Evolutionary conservation across 768 basidiomycete genomes (phyloP), one percentile per base, ranked within the genome.

Genomic region (Mycena metata): DNA sequence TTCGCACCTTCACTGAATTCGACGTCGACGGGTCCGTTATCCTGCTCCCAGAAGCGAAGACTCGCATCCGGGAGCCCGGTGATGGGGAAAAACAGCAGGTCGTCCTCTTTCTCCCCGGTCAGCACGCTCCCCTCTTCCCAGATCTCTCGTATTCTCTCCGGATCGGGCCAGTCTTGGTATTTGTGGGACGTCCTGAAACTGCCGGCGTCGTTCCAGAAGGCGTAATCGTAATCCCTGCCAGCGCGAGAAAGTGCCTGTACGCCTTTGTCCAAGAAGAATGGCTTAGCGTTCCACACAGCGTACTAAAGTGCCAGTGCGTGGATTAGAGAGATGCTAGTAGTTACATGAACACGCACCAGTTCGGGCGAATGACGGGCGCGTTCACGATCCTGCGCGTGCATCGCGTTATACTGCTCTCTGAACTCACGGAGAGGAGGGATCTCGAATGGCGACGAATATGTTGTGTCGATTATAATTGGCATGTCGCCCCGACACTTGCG

Each of bases 201-300:
- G 9, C 85, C 87, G 2, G 88, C 86, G 69, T 89, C 88, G 46
- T 78, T 82, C 88, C 88, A 90, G 69, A 90, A 89, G 1, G 82
- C 85, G 73, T 86, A 89, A 24, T 85, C 81, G 61, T 85, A 88
- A 15, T 70, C 64, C 62, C 75, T 72, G 4, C 78, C 78, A 24
- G 47, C 26, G 45, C 26, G 33, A 13, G 66, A 66, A 50, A 77
- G 62, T 17, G 77, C 79, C 49, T 72, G 72, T 8, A 83, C 70
- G 3, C 82, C 88, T 46, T 83, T 77, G 23, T 82, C 76, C 46
- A 89, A 77, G 39, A 86, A 80, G 73, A 80, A 88, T 1, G 87
- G 82, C 72, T 89, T 89, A 0, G 80, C 82, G 66, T 86, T 86
- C 87, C 85, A 75, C 86, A 89, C 39, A 24, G 86, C 82, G 65